These are phyloP conservation scores for Trichoderma reesei DNA, from an alignment of 495 filamentous ascomycete species.

Conservation along the genomic window DNA sequence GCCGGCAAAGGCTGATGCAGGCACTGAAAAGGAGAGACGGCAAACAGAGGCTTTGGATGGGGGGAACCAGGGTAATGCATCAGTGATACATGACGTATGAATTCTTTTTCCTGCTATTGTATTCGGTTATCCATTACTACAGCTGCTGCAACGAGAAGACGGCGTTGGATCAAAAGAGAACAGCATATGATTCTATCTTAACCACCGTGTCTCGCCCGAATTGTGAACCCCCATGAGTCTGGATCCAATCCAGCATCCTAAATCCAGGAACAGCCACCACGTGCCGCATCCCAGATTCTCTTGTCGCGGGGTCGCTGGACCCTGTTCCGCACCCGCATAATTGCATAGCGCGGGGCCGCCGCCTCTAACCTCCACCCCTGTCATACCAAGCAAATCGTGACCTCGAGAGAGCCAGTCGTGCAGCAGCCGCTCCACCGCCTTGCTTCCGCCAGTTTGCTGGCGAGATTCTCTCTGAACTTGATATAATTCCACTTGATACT, in stretches of 20 bases:
- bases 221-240: no score
- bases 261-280: background rate
- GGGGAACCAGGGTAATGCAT: background rate
- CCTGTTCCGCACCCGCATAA: background rate
- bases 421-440: conserved; percentile 7
- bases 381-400: background rate
- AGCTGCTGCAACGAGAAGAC: background rate
- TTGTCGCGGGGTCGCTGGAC: background rate
- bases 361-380: background rate
- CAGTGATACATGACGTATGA: background rate
- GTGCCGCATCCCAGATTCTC: background rate
- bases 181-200: no score
- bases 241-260: background rate
- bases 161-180: no score
- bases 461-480: background rate
- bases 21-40: background rate
- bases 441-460: background rate
- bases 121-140: background rate
- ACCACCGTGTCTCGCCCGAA: no score
- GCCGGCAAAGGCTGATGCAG: no score
- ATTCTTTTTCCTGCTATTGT: background rate
- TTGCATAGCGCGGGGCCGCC: background rate
- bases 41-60: background rate
- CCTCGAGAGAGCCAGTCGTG: background rate
- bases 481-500: background rate